Percentiles rank a stretch among this genome's conserved stretches.
Evolutionary conservation across 805 yeast genomes (phyloP).

Genomic region (Candida endomychidarum): DNA sequence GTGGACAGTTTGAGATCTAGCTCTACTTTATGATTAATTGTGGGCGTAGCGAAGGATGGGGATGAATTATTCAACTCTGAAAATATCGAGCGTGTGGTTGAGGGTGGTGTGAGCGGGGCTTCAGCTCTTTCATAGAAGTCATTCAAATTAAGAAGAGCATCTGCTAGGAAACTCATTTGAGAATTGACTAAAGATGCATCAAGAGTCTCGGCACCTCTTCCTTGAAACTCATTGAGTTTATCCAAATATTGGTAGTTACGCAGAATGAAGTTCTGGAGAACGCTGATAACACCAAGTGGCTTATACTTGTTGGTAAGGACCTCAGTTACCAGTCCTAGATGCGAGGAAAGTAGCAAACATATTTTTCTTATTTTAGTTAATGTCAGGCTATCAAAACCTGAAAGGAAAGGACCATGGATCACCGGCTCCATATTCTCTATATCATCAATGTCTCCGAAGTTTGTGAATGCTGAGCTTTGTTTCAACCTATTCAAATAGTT

Average conservation of each 20-base stretch:
- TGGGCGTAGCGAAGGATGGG: constrained; percentile 14
- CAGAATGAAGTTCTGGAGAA: constrained; percentile 4
- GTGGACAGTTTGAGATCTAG: background rate
- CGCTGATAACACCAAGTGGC: constrained; percentile 48
- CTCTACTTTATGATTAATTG: constrained; percentile 1
- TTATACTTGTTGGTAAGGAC: constrained; percentile 52
- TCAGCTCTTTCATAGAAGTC: constrained; percentile 3
- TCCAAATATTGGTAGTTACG: constrained; percentile 4
- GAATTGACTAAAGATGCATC: constrained; percentile 4
- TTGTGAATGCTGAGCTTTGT: constrained; percentile 1
- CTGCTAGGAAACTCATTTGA: constrained; percentile 8
- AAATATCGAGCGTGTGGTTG: constrained; percentile 14
- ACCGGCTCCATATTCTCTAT: constrained; percentile 44
- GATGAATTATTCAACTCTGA: constrained; percentile 15
- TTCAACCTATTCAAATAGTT: constrained; percentile 21
- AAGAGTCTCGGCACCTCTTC: background rate
- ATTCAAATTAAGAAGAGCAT: constrained; percentile 7
- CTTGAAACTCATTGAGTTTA: background rate
- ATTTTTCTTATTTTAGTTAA: constrained; percentile 40
- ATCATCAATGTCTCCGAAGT: constrained; percentile 21
- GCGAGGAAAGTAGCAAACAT: constrained; percentile 43
- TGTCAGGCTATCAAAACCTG: constrained; percentile 47
- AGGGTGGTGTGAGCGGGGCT: constrained; percentile 16
- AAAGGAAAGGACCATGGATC: constrained; percentile 47
- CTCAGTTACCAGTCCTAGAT: constrained; percentile 48